A percentile compares a stretch with the other conserved stretches of the same genome.
Conservation (phyloP, 148 eudicot species). For the Spergularia bocconei region DNA sequence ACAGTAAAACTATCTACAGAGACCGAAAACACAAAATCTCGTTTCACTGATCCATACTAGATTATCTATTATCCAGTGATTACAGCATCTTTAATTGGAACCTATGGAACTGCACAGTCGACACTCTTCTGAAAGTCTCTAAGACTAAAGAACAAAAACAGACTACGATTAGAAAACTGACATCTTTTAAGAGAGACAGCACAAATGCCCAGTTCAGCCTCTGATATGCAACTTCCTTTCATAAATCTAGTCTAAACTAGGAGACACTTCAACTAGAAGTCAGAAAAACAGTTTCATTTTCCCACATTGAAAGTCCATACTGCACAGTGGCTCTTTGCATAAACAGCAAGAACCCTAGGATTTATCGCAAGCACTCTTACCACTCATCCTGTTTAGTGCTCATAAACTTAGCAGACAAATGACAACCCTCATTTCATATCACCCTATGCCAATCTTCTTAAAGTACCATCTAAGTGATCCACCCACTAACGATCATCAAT, state of each 20-base stretch:
- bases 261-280: no score
- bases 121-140: not conserved
- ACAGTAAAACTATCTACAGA: conserved; percentile 11
- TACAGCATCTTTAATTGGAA: not conserved
- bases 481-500: not conserved
- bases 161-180: not conserved
- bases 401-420: not conserved
- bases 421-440: not conserved
- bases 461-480: not conserved
- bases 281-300: not conserved
- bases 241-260: not conserved
- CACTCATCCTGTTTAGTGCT: not conserved
- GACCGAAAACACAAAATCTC: not conserved
- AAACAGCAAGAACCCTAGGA: not conserved
- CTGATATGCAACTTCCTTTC: not conserved
- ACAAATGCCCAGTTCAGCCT: not conserved
- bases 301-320: not conserved
- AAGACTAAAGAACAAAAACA: not conserved
- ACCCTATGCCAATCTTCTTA: not conserved
- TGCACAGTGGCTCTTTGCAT: not conserved
- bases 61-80: not conserved
- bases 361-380: not conserved
- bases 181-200: not conserved
- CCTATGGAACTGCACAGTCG: no score
- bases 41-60: not conserved